Conservation (phyloP, 2,329 filamentous ascomycete genomes). For the Lachnellula cervina region DNA sequence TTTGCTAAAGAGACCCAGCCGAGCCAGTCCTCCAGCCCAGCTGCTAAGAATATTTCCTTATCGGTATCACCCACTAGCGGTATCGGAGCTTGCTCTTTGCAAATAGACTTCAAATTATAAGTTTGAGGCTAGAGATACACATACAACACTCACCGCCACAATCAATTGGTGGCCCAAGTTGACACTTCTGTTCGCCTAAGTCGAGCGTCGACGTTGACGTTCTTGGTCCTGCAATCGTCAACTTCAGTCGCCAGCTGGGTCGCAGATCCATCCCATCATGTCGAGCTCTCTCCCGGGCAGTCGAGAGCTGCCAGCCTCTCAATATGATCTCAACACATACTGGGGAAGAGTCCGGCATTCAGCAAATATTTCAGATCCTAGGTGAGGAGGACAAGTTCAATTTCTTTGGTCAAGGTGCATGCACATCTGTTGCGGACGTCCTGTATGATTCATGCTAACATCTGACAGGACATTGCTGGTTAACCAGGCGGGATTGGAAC, state of each 20-base stretch:
- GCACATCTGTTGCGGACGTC: conserved; percentile 8
- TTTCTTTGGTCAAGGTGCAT: conserved; percentile 22
- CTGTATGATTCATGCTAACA: conserved; percentile 16
- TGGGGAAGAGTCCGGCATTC: conserved; percentile 91
- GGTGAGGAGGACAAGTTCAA: conserved; percentile 55
- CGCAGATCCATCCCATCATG: conserved; percentile 38
- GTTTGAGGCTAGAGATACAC: too few relatives aligned
- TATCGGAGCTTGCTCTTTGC: too few relatives aligned
- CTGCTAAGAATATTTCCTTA: too few relatives aligned
- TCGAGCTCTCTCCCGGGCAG: conserved; percentile 60
- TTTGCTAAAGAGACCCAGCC: too few relatives aligned
- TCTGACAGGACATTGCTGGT: conserved; percentile 73
- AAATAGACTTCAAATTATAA: too few relatives aligned
- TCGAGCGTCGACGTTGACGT: too few relatives aligned
- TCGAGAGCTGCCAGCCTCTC: conserved; percentile 84
- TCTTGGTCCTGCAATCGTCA: too few relatives aligned
- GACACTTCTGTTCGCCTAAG: too few relatives aligned
- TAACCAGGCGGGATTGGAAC: conserved; percentile 70
- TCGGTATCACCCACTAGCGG: too few relatives aligned
- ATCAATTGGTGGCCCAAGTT: too few relatives aligned
- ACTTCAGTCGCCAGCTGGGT: background rate
- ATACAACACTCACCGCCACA: too few relatives aligned
- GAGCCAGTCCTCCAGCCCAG: too few relatives aligned
- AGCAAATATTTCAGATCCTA: conserved; percentile 86
- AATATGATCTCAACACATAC: conserved; percentile 89